Evolutionary conservation across 164 flowering plant genomes (phyloP), one percentile per base, ranked within the genome.

Genomic region (Protea cynaroides): DNA sequence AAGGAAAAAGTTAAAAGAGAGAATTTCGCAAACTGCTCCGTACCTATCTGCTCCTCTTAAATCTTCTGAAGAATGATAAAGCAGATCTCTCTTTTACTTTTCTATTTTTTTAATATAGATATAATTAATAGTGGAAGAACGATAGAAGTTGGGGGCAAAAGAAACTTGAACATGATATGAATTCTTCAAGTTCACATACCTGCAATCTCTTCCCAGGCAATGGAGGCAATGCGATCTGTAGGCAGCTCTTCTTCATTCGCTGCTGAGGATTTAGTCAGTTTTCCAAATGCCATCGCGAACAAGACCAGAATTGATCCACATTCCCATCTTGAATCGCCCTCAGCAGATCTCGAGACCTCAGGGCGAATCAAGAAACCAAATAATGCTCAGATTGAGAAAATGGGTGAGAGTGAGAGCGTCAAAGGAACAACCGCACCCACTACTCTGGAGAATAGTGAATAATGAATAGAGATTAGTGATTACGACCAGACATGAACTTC

Each of bases 221-320:
- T 70, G 56, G 68, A 50, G 17, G 78, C 46, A 72, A 75, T 58
- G 64, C 69, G 75, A 75, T 76, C 76, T 58, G 55, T 56, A 65
- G 15, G 64, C 69, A 65, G 50, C 69, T 56, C 59, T 58, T 77
- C 76, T 72, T 74, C 84, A 81, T 79, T 74, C 71, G 78, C 73
- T 62, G 67, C 69, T 25, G 49, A 40, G 23, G 56, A 58, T 13
- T n/a, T 36, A 61, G 25, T 24, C 69, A 37, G 59, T 38, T 43
- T 62, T 29, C 66, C 52, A 21, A 62, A 10, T 29, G 47, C 3
- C 56, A 19, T 4, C 38, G 57, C 21, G 69, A 37, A 47, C 65
- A 40, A 69, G 64, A 56, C 44, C 37, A 63, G 19, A 64, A 68
- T 29, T 63, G 56, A 72, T 47, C 53, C 69, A 64, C 81, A 73